phyloP scores from a whole-genome alignment of 2,329 filamentous ascomycete genomes.

The Torrubiellomyces zombiae region DNA sequence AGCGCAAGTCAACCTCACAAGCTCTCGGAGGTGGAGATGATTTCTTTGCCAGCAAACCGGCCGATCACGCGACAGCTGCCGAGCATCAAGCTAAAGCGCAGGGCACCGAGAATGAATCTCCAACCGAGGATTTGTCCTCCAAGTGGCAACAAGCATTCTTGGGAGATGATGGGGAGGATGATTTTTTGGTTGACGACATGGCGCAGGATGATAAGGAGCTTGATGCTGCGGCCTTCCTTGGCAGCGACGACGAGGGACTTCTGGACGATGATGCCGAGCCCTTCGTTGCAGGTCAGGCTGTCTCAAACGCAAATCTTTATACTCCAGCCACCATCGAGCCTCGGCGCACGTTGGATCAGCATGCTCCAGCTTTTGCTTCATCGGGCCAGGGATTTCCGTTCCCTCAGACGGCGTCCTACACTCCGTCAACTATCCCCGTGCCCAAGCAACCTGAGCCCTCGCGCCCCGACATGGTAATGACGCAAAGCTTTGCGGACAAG shows the following conservation, averaged over 20 bases:
- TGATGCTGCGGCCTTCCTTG: conserved; percentile 50
- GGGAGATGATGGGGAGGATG: conserved; percentile 56
- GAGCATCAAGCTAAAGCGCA: too few relatives aligned
- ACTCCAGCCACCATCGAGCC: conserved; percentile 8
- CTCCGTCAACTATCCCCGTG: too few relatives aligned
- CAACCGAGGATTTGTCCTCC: conserved; percentile 51
- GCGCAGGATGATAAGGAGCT: conserved; percentile 25
- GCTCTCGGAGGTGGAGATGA: conserved; percentile 34
- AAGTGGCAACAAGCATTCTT: conserved; percentile 73
- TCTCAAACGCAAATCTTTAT: conserved; percentile 10
- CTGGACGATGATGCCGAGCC: conserved; percentile 47
- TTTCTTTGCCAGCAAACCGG: too few relatives aligned
- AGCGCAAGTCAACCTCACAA: conserved; percentile 55
- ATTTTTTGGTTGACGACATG: conserved; percentile 43
- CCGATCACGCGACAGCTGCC: too few relatives aligned
- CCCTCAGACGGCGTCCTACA: conserved; percentile 9
- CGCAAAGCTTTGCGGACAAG: conserved; percentile 80
- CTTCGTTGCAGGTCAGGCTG: conserved; percentile 8
- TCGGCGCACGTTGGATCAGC: too few relatives aligned
- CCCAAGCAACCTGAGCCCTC: conserved; percentile 14
- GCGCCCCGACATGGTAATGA: conserved; percentile 33
- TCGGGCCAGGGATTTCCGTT: conserved; percentile 7
- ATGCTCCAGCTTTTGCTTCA: conserved; percentile 5
- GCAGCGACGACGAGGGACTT: conserved; percentile 75
- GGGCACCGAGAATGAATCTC: conserved; percentile 9